These are phyloP conservation scores for Boletus sp. DNA, from an alignment of 768 basidiomycete genomes.

Conservation along the genomic window DNA sequence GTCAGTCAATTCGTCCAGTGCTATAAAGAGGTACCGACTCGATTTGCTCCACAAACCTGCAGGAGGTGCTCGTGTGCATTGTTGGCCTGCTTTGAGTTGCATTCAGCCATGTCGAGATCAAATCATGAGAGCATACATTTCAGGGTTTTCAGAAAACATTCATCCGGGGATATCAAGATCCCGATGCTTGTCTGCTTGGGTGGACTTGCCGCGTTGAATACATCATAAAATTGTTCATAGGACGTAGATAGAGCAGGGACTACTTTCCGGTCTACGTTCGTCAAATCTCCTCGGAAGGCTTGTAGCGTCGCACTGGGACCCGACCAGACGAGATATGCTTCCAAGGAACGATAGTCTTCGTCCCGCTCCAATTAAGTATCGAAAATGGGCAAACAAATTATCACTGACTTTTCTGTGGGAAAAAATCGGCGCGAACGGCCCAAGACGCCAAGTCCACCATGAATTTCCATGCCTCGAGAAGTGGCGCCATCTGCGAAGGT, in stretches of 20 bases:
- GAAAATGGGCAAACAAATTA: no score
- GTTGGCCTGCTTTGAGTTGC: neutral
- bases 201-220: neutral
- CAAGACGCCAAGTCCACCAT: constrained; percentile 10
- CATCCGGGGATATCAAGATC: neutral
- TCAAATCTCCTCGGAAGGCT: constrained; percentile 12
- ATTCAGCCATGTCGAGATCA: neutral
- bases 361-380: neutral
- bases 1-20: neutral
- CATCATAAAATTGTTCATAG: constrained; percentile 12
- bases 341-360: constrained; percentile 1
- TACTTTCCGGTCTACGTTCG: constrained; percentile 7
- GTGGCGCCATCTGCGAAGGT: neutral
- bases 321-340: constrained; percentile 15
- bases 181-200: neutral
- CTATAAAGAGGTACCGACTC: constrained; percentile 4
- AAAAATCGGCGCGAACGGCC: constrained; percentile 6
- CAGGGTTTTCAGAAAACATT: neutral
- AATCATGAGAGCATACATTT: constrained; percentile 6
- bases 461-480: constrained; percentile 11
- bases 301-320: constrained; percentile 6
- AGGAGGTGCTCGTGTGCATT: neutral
- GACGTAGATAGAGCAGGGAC: neutral
- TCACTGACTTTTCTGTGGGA: constrained; percentile 5
- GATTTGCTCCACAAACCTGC: constrained; percentile 9